Evolutionary conservation across 164 flowering plant species (phyloP).

Genomic region (Chimonanthus praecox): DNA sequence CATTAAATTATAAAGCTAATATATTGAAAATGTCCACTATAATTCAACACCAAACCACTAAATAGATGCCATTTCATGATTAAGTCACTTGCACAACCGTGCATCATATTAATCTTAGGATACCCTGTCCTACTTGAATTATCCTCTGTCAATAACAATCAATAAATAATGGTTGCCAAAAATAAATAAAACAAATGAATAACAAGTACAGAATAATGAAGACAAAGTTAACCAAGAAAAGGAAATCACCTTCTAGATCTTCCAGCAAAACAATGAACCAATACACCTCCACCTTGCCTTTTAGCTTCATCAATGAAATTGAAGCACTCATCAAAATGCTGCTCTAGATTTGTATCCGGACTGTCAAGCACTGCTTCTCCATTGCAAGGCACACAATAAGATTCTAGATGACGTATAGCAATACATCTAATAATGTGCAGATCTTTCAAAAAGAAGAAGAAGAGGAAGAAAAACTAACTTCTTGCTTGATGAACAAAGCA

Average conservation of each 20-base stretch:
- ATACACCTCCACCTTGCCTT: slow-evolving; percentile 59
- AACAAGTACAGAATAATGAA: too few relatives aligned
- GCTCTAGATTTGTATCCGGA: slow-evolving; percentile 39
- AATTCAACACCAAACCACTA: too few relatives aligned
- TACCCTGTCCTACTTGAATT: too few relatives aligned
- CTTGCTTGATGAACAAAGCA: not conserved
- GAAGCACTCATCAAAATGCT: slow-evolving; percentile 72
- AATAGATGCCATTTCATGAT: too few relatives aligned
- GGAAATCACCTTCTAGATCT: slow-evolving; percentile 76
- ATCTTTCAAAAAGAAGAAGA: not conserved
- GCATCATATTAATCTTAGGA: too few relatives aligned
- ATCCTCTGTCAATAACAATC: too few relatives aligned
- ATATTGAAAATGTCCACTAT: too few relatives aligned
- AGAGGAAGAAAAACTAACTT: not conserved
- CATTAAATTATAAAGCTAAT: too few relatives aligned
- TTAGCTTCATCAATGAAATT: slow-evolving; percentile 86
- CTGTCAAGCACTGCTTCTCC: slow-evolving; percentile 39
- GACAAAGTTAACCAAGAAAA: not conserved
- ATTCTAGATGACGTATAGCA: not conserved
- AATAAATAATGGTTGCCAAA: too few relatives aligned
- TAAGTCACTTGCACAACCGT: too few relatives aligned
- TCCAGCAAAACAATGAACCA: slow-evolving; percentile 91
- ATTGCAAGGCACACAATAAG: slow-evolving; percentile 17
- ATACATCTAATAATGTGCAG: not conserved
- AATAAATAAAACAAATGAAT: not conserved